phyloP scores from a whole-genome alignment of 2,329 filamentous ascomycete genomes.

The Aspergillus carbonarius region DNA sequence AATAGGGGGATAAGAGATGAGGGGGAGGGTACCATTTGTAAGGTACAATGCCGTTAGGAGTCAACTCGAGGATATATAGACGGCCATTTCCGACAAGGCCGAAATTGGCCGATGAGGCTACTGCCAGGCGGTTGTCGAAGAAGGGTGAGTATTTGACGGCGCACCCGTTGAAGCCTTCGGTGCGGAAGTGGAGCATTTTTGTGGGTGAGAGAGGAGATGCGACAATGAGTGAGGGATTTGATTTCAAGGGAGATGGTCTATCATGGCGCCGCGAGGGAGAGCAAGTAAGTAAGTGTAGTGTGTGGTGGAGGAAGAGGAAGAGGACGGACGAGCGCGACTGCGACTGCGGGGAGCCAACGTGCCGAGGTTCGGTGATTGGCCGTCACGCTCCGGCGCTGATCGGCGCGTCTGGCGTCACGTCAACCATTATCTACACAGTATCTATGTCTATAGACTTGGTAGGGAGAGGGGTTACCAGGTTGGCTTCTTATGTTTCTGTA shows the following conservation, averaged over 20 bases:
- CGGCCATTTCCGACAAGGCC: constrained; percentile 95
- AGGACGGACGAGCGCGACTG: neutral
- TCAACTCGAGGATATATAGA: constrained; percentile 79
- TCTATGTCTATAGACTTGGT: neutral
- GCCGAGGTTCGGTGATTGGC: constrained; percentile 10
- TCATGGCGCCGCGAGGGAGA: constrained; percentile 7
- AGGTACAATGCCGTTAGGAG: constrained; percentile 76
- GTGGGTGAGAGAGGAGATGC: neutral
- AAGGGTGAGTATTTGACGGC: constrained; percentile 98
- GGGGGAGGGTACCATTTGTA: constrained; percentile 69
- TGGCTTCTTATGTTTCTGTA: neutral
- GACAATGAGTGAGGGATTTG: neutral
- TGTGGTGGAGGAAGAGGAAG: neutral
- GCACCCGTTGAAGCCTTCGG: constrained; percentile 91
- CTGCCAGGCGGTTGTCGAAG: constrained; percentile 90
- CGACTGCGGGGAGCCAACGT: constrained; percentile 2
- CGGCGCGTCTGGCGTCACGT: neutral
- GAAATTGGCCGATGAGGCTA: constrained; percentile 90
- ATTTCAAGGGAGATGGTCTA: neutral
- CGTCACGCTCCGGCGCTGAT: neutral
- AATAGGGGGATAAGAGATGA: neutral
- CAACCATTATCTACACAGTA: neutral
- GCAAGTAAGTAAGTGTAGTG: neutral
- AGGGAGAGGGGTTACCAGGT: neutral
- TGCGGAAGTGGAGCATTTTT: constrained; percentile 89